Base-by-base conservation (phyloP, 306 rosid genomes). In the Casuarina equisetifolia region DNA sequence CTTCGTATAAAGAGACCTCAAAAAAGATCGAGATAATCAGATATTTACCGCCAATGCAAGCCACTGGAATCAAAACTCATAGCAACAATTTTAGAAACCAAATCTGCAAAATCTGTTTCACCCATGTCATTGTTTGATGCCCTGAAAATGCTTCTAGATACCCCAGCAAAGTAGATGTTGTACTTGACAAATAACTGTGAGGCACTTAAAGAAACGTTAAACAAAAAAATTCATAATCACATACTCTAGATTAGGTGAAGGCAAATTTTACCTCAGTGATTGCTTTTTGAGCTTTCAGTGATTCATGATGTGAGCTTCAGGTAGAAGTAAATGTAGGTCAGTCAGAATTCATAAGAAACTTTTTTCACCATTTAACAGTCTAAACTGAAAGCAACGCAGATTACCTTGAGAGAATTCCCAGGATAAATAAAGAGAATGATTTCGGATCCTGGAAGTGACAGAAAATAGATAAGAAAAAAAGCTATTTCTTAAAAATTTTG, bases 131-230 rank as follows among this genome's bases (percentile, higher is more conserved):
- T 86, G 72, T 88, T 91, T 57, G 90, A 75, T 74, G 82, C 79
- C 82, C 77, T 83, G 89, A 95, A 91, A 86, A 91, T 89, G 86
- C 86, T 90, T 90, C 86, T 90, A 57, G 99, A 91, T 75, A 95
- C 98, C 88, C 99, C 99, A 78, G 99, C 86, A 84, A 95, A 95
- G 83, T 95, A 89, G 81, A 91, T 95, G 96, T 92, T 95, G 96
- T 87, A 95, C 87, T 92, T 95, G 77, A 95, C 97, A 88, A 95
- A 95, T 74, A 95, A 97, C 99, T 95, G 99, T 82, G 64, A 81
- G 82, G 81, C 83, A 85, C 57, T 40, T 54, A 62, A 71, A 58
- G 35, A 25, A 46, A 70, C 35, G 77, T 87, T 80, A 69, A 84
- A 80, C 59, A 6, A 75, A 68, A 77, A 48, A 59, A 79, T 43